Evolutionary conservation across 1,139 yeast genomes (phyloP).

Genomic region (Yamadazyma diddensiae): DNA sequence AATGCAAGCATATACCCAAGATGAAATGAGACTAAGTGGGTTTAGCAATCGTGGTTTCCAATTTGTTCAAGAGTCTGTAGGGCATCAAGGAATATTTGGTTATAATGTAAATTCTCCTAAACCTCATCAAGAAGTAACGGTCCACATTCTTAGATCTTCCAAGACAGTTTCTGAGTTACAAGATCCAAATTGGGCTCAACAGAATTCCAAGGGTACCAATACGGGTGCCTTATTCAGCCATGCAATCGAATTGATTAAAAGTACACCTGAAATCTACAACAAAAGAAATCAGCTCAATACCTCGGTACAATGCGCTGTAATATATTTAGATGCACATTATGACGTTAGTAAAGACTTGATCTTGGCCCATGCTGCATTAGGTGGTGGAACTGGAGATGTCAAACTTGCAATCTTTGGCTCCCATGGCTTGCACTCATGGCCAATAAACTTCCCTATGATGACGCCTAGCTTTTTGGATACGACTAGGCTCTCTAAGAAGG

Average conservation of each 20-base stretch:
- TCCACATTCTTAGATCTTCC: slow-evolving; percentile 70
- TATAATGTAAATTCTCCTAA: slow-evolving; percentile 28
- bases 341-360: slow-evolving; percentile 60
- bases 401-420: slow-evolving; percentile 90
- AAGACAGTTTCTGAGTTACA: slow-evolving; percentile 68
- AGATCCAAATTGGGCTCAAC: slow-evolving; percentile 83
- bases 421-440: slow-evolving; percentile 91
- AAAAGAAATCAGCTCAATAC: slow-evolving; percentile 21
- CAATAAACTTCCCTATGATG: slow-evolving; percentile 67
- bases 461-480: slow-evolving; percentile 69
- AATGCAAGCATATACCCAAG: slow-evolving; percentile 92
- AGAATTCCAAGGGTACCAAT: slow-evolving; percentile 67
- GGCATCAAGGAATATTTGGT: slow-evolving; percentile 35
- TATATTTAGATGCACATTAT: slow-evolving; percentile 84
- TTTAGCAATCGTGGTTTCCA: slow-evolving; percentile 79
- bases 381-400: slow-evolving; percentile 74
- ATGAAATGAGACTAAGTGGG: slow-evolving; percentile 80
- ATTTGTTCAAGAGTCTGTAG: slow-evolving; percentile 62
- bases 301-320: slow-evolving; percentile 78
- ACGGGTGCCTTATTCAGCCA: slow-evolving; percentile 75
- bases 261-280: slow-evolving; percentile 29
- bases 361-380: slow-evolving; percentile 89
- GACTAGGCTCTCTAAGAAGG: slow-evolving; percentile 56
- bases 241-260: slow-evolving; percentile 67
- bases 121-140: slow-evolving; percentile 65